Evolutionary conservation across 331 rosid species (phyloP).

Genomic region (Saraca asoca): DNA sequence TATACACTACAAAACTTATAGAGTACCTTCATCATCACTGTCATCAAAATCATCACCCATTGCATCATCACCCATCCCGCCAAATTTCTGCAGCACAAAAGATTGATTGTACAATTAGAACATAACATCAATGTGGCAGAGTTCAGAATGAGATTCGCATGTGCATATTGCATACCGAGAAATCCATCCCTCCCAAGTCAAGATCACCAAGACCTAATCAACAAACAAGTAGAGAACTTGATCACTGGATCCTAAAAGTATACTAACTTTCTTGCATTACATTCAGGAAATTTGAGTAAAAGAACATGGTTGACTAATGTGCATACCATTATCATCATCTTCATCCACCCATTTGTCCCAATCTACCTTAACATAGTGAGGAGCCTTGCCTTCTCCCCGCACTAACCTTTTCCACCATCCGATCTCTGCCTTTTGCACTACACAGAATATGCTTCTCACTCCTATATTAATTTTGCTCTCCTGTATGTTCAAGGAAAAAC

Average conservation of each 20-base stretch:
- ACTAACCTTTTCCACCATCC: constrained; percentile 88
- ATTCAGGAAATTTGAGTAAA: neutral
- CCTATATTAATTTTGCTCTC: constrained; percentile 89
- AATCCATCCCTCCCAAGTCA: constrained; percentile 95
- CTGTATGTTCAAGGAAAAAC: constrained; percentile 37
- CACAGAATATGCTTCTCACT: constrained; percentile 69
- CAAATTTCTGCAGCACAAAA: constrained; percentile 66
- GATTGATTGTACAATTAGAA: constrained; percentile 7
- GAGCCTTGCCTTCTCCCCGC: constrained; percentile 74
- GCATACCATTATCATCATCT: constrained; percentile 70
- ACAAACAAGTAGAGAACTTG: constrained; percentile 25
- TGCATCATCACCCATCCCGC: constrained; percentile 59
- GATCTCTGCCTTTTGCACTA: constrained; percentile 80
- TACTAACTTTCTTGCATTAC: neutral
- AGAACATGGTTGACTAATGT: neutral
- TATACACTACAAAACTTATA: constrained; percentile 14
- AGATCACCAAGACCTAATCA: constrained; percentile 55
- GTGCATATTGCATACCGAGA: constrained; percentile 66
- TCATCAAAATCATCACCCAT: constrained; percentile 67
- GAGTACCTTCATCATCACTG: constrained; percentile 74
- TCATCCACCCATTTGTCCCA: constrained; percentile 99
- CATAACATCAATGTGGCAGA: neutral
- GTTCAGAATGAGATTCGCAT: constrained; percentile 3
- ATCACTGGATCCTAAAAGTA: constrained; percentile 9
- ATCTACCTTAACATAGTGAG: constrained; percentile 88